Conservation (phyloP, 148 eudicot genomes). For the Hydrangea macrophylla region DNA sequence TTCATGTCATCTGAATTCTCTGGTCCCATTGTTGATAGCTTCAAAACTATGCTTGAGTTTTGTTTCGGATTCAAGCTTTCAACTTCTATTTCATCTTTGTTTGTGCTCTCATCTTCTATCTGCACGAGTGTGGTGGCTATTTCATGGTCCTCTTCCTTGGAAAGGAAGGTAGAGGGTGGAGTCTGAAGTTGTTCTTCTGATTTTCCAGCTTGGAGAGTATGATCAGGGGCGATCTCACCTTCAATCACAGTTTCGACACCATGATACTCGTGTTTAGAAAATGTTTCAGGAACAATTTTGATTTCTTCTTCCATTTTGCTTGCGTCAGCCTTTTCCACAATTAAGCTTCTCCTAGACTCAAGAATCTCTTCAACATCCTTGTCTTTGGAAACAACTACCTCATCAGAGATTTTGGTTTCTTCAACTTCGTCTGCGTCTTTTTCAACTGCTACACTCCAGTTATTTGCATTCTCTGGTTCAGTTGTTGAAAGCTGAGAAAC, state of each 20-base stretch:
- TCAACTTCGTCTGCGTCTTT: conserved; percentile 5
- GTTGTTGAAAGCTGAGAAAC: conserved; percentile 6
- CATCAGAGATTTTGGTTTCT: conserved; percentile 1
- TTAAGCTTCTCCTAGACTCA: conserved; percentile 8
- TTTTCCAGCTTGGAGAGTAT: not conserved
- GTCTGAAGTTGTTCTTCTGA: conserved; percentile 13
- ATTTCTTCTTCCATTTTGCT: conserved; percentile 3
- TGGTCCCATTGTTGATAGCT: conserved; percentile 1
- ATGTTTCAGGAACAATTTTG: conserved; percentile 9
- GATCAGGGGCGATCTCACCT: not conserved
- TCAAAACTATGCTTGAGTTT: not conserved
- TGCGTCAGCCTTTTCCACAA: not conserved
- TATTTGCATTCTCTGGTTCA: conserved; percentile 5
- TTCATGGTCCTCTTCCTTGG: not conserved
- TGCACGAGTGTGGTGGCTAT: not conserved
- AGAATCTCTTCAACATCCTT: conserved; percentile 8
- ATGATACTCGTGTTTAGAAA: conserved; percentile 9
- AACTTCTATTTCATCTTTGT: not conserved
- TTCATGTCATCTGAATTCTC: conserved; percentile 2
- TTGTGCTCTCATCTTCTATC: not conserved
- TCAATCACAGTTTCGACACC: not conserved
- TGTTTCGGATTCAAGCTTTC: conserved; percentile 1
- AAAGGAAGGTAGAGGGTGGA: not conserved
- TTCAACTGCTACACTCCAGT: not conserved
- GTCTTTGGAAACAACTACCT: not conserved